Conservation (phyloP, 495 filamentous ascomycete species). For the Xylaria curta region DNA sequence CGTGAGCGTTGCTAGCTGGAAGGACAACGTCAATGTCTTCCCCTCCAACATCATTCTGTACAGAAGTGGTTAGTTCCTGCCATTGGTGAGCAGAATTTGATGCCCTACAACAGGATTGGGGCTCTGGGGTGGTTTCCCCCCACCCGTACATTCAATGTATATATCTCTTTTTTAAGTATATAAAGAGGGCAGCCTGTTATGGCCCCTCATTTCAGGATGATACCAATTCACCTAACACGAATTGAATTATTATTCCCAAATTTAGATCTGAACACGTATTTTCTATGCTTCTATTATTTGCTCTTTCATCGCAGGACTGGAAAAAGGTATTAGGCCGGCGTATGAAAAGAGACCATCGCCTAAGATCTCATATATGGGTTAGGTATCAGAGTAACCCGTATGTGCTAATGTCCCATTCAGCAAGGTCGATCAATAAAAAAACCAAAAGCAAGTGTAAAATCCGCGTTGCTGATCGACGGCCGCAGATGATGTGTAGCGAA, state of each 20-base stretch:
- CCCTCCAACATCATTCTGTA: conserved; percentile 46
- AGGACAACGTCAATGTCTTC: conserved; percentile 56
- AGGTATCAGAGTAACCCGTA: background rate
- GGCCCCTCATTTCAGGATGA: background rate
- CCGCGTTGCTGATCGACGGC: background rate
- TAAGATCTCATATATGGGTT: background rate
- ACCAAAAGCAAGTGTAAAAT: background rate
- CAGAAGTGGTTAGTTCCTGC: conserved; percentile 14
- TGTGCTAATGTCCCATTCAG: background rate
- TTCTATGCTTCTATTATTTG: background rate
- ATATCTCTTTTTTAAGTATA: conserved; percentile 22
- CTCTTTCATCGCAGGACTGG: background rate
- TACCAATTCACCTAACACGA: background rate
- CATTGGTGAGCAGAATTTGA: background rate
- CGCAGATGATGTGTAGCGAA: background rate
- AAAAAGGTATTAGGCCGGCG: background rate
- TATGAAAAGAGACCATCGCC: background rate
- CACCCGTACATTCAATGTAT: conserved; percentile 16
- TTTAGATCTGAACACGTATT: background rate
- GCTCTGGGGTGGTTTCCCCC: background rate
- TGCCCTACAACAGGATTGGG: conserved; percentile 7
- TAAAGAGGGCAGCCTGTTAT: background rate
- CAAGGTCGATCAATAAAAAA: background rate
- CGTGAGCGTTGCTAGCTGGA: conserved; percentile 45
- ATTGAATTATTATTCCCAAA: background rate